Percentiles rank a stretch among this genome's conserved stretches.
phyloP scores from a whole-genome alignment of 1,139 yeast species.

The Pichia inconspicua region DNA sequence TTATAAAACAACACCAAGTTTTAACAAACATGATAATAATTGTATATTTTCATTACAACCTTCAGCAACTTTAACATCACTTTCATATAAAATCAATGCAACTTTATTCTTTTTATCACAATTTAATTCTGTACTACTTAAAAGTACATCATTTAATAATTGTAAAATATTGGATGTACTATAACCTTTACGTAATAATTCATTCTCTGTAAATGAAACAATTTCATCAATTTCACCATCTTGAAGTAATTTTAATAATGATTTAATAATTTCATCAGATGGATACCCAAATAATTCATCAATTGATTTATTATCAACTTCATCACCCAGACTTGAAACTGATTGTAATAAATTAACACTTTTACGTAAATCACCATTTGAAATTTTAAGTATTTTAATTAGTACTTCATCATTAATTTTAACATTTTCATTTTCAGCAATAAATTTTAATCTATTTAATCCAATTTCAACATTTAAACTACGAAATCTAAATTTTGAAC shows the following conservation, averaged over 20 bases:
- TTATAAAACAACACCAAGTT: constrained; percentile 18
- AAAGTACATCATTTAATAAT: constrained; percentile 38
- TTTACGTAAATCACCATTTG: constrained; percentile 86
- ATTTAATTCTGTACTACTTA: constrained; percentile 27
- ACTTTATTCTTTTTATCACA: constrained; percentile 56
- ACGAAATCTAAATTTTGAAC: constrained; percentile 89
- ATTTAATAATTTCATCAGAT: constrained; percentile 44
- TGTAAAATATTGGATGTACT: constrained; percentile 73
- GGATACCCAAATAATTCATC: constrained; percentile 83
- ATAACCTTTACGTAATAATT: constrained; percentile 70
- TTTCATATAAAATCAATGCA: constrained; percentile 58
- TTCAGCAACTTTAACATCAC: constrained; percentile 67
- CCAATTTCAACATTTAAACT: constrained; percentile 69
- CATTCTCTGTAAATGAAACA: constrained; percentile 39
- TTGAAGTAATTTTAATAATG: constrained; percentile 36
- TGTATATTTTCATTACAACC: constrained; percentile 93
- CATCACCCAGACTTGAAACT: constrained; percentile 46
- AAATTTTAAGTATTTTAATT: constrained; percentile 53
- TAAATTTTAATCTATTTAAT: constrained; percentile 51
- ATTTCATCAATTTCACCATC: constrained; percentile 37
- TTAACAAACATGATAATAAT: constrained; percentile 58
- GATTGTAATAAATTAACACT: constrained; percentile 90
- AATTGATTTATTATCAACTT: constrained; percentile 12
- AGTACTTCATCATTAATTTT: constrained; percentile 45
- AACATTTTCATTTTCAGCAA: constrained; percentile 49